phyloP scores from a whole-genome alignment of 768 basidiomycete species.

The Trametes elegans region DNA sequence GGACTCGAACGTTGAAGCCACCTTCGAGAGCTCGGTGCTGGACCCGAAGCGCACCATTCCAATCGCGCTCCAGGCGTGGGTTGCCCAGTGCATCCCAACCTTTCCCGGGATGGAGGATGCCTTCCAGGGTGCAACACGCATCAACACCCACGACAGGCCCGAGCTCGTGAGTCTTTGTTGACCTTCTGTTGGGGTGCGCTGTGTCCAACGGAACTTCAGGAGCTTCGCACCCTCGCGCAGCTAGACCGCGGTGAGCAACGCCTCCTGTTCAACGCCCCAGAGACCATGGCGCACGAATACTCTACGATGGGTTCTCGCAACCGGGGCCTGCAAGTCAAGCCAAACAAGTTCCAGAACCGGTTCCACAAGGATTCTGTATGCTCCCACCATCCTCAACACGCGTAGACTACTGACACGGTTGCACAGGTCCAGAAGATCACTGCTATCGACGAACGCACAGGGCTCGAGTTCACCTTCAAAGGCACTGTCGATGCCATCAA shows the following conservation, averaged over 20 bases:
- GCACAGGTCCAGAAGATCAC: slow-evolving; percentile 8
- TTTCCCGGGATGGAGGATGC: slow-evolving; percentile 40
- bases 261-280: slow-evolving; percentile 29
- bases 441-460: slow-evolving; percentile 24
- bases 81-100: slow-evolving; percentile 36
- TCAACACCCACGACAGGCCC: slow-evolving; percentile 42
- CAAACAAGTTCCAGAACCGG: slow-evolving; percentile 32
- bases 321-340: slow-evolving; percentile 21
- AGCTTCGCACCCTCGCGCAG: slow-evolving; percentile 19
- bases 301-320: slow-evolving; percentile 4
- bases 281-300: slow-evolving; percentile 25
- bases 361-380: slow-evolving; percentile 25
- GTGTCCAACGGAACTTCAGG: slow-evolving; percentile 7
- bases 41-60: slow-evolving; percentile 10
- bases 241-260: slow-evolving; percentile 25
- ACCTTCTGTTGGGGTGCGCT: neutral
- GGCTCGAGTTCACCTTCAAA: slow-evolving; percentile 26
- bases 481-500: slow-evolving; percentile 20
- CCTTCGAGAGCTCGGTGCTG: slow-evolving; percentile 19
- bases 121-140: slow-evolving; percentile 41
- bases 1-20: slow-evolving; percentile 21
- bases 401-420: neutral
- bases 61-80: slow-evolving; percentile 31
- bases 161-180: slow-evolving; percentile 33
- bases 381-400: neutral